phyloP scores from a whole-genome alignment of 257 asterid species.

The Solanum corneliomulleri region DNA sequence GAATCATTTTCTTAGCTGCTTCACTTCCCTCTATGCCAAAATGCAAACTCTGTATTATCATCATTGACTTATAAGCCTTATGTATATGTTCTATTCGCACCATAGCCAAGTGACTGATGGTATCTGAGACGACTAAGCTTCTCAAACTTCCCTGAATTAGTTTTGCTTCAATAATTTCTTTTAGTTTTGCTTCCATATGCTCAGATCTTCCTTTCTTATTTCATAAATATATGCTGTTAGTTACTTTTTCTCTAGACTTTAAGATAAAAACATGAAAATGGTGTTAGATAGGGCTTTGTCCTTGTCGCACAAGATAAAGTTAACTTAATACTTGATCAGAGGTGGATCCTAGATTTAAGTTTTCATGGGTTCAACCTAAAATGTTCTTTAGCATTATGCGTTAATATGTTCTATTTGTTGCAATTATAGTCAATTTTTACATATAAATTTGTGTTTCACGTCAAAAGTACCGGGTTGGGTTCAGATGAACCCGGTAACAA shows the following conservation, averaged over 20 bases:
- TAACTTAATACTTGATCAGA: neutral
- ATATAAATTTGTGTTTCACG: neutral
- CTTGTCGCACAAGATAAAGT: neutral
- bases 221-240: neutral
- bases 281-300: neutral
- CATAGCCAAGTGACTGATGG: neutral
- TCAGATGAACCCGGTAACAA: neutral
- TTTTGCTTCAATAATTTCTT: neutral
- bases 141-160: neutral
- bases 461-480: neutral
- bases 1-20: neutral
- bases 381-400: neutral
- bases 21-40: neutral
- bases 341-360: neutral
- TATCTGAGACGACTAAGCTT: neutral
- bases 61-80: neutral
- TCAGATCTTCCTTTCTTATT: neutral
- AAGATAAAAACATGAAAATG: neutral
- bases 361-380: neutral
- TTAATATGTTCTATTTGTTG: neutral
- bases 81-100: neutral
- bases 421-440: neutral
- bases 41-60: neutral
- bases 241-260: neutral
- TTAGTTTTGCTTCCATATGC: neutral